Base-by-base conservation (phyloP, 1,284 basidiomycete species). In the Ceratobasidium sp. region DNA sequence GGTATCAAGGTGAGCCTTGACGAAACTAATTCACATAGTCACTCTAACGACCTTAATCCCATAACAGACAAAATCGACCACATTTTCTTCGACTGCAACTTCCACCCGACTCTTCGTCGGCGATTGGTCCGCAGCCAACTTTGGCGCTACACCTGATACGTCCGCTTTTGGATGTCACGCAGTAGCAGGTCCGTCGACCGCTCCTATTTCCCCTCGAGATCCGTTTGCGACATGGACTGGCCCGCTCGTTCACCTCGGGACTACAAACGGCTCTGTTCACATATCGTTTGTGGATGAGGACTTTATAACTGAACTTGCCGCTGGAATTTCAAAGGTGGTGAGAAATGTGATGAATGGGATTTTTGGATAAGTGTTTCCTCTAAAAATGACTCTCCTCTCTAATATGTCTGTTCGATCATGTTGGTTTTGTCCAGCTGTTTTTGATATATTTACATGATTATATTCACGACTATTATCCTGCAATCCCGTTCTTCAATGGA, bases 201-300 rank as follows among this genome's bases (percentile, higher is more conserved):
- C 23, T 9, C 15, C 58, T 28, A 33, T 61, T 3, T 26, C 55
- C 9, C 56, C 56, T 33, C 56, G 56, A 26, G 56, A 72, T 44
- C 69, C 69, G 20, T 72, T 72, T 26, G 69, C 69, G 13, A 72
- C 18, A 26, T 72, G 69, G 69, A 42, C 53, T 12, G 69, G 69
- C 10, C 69, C 69, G 20, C 53, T 72, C 28, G 56, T 72, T 1
- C 12, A 72, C 12, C 26, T 72, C 1, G 28, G 51, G n/a, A 39
- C 69, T 6, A 33, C 26, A 3, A 58, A 72, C 55, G 69, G 53
- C 10, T 58, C 53, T 12, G 33, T 72, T 10, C 28, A 53, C 10
- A 12, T 72, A 3, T 72, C 69, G 15, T 72, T 72, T 58, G 28
- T 13, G n/a, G 69, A 72, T 9, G 69, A 72, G 23, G 55, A 69